A percentile compares a stretch with the other conserved stretches of the same genome.
Conservation (phyloP, 2,329 filamentous ascomycete species). For the Calonectria henricotiae region DNA sequence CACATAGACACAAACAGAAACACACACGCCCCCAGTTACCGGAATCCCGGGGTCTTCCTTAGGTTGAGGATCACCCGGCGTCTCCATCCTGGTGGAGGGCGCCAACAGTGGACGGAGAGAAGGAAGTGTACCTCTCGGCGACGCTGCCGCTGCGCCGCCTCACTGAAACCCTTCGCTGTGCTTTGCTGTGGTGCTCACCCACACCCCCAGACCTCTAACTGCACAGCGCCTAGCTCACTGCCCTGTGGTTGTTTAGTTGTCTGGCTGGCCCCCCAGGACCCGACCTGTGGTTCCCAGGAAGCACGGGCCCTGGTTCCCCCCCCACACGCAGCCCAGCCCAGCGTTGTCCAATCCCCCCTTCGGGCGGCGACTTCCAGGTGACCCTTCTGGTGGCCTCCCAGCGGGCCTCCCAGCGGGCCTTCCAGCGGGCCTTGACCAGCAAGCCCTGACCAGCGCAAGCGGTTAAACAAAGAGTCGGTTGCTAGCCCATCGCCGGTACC, state of each 20-base stretch:
- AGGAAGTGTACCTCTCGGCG: slow-evolving; percentile 7
- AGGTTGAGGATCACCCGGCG: slow-evolving; percentile 20
- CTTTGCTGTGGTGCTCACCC: background rate
- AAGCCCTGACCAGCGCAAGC: background rate
- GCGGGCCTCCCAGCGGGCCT: background rate
- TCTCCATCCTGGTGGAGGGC: slow-evolving; percentile 6
- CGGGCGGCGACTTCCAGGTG: slow-evolving; percentile 28
- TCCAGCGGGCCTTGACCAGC: slow-evolving; percentile 4
- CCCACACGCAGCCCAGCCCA: slow-evolving; percentile 26
- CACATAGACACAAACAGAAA: background rate
- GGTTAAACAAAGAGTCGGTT: background rate
- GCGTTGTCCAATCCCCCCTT: slow-evolving; percentile 19
- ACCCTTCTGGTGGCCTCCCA: slow-evolving; percentile 28
- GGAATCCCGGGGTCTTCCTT: slow-evolving; percentile 15
- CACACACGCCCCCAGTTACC: slow-evolving; percentile 8
- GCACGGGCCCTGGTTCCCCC: slow-evolving; percentile 21
- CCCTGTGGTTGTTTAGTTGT: background rate
- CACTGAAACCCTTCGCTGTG: slow-evolving; percentile 8
- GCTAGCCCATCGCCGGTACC: slow-evolving; percentile 12
- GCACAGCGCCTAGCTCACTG: background rate
- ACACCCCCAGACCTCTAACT: background rate
- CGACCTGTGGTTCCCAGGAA: slow-evolving; percentile 12
- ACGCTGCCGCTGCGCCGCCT: slow-evolving; percentile 15
- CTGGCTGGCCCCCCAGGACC: background rate
- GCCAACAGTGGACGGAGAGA: slow-evolving; percentile 8